Base-by-base conservation (phyloP, 2,329 filamentous ascomycete species). In the Trichophaea hybrida region DNA sequence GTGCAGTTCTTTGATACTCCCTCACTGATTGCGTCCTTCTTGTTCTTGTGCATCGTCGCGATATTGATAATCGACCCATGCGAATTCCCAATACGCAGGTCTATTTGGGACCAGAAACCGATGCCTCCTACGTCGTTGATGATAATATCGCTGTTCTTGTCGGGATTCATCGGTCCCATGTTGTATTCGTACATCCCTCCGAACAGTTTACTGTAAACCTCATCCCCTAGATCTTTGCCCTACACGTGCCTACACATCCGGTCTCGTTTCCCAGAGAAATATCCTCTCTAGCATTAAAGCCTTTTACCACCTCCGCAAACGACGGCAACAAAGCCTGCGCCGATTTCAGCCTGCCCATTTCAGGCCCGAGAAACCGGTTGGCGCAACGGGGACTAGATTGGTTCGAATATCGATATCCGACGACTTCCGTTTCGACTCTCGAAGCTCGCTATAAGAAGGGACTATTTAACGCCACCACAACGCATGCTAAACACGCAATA, bases 201-300 rank as follows among this genome's bases (percentile, higher is more conserved):
- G 57, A n/a, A 24, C 57, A 59, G 48, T 56, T 53, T 8, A 59
- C 15, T 15, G 40, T 17, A 55, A 59, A 55, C 24, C 57, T 50
- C 53, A 52, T 53, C 13, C 57, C 57, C 51, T 56, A 5, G 17
- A 59, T 40, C 57, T 38, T 46, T 1, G 57, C 10, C 32, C 12
- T 49, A 15, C 57, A 59, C 12, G 50, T 40, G 4, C 57, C 57
- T 12, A 37, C 34, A 38, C 57, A 59, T 24, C 48, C 48, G 13
- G 48, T 51, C 1, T 31, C 31, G 48, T 51, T 51, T 31, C 48
- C 48, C n/a, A 51, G 31, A 5, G 32, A 4, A 33, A 51, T 51
- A 33, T 51, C n/a, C n/a, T 51, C 48, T 6, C 48, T 24, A n/a
- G n/a, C n/a, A 31, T 24, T 24, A 2, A 51, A 51, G 5, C 15